These are phyloP conservation scores for Yarrowia keelungensis DNA, from an alignment of 805 yeast species.

Conservation along the genomic window DNA sequence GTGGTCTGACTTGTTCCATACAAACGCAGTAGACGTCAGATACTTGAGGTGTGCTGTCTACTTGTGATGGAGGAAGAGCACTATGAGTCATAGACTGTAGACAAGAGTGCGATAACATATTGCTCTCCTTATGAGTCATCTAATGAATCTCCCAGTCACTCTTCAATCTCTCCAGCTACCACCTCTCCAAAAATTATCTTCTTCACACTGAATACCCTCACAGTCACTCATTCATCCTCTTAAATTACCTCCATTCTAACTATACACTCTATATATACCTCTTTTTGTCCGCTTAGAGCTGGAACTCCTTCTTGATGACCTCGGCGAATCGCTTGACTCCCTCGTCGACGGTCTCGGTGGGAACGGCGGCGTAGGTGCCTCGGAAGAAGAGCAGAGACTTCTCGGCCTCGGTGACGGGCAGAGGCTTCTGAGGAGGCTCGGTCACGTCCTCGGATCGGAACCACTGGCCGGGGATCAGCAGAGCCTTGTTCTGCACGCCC, in stretches of 20 bases:
- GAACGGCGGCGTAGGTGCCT: constrained; percentile 55
- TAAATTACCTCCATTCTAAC: constrained; percentile 11
- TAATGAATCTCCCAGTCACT: no score
- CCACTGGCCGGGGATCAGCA: constrained; percentile 55
- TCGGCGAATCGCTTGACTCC: constrained; percentile 51
- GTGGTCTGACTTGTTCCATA: no score
- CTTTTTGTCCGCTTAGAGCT: constrained; percentile 25
- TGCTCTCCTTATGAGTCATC: no score
- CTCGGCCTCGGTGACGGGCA: constrained; percentile 45
- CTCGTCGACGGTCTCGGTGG: constrained; percentile 47
- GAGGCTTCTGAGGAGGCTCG: constrained; percentile 50
- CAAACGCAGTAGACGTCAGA: no score
- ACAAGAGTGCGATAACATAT: no score
- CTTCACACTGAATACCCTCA: no score
- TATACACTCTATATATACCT: constrained; percentile 22
- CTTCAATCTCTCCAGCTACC: no score
- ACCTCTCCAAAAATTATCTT: no score
- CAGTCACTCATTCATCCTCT: no score
- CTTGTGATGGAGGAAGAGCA: no score
- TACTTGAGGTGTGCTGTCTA: no score
- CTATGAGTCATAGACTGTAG: no score
- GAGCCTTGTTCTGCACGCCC: constrained; percentile 49
- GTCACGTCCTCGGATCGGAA: constrained; percentile 48
- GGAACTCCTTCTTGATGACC: constrained; percentile 46
- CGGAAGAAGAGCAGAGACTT: constrained; percentile 52